Percentiles rank a stretch among this genome's conserved stretches.
These are phyloP conservation scores for Oryza nivara DNA, from an alignment of 176 grass and related monocot species.

Conservation along the genomic window DNA sequence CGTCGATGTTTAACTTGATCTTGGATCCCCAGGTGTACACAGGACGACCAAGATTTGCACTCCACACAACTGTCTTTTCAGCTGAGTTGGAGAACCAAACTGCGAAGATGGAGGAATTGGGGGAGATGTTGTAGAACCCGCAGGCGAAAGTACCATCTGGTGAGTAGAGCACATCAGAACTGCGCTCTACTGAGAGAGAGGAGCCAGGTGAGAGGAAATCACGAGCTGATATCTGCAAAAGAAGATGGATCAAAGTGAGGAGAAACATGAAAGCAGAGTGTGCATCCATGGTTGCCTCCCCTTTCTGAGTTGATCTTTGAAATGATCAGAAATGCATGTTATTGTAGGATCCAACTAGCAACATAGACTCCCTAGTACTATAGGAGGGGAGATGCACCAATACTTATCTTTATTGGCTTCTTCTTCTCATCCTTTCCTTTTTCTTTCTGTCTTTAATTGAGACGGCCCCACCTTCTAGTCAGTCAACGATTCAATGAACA, in stretches of 20 bases:
- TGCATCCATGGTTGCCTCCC: background rate
- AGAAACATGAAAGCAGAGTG: background rate
- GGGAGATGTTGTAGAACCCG: conserved; percentile 8
- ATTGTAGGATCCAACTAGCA: background rate
- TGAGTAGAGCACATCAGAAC: conserved; percentile 16
- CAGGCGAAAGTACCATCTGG: conserved; percentile 23
- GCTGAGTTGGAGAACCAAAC: conserved; percentile 32
- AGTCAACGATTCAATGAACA: background rate
- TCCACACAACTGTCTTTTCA: background rate
- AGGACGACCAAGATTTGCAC: conserved; percentile 19
- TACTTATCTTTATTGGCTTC: background rate
- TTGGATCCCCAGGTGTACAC: conserved; percentile 28
- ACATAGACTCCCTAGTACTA: background rate
- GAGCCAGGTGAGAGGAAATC: conserved; percentile 41
- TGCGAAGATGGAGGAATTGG: conserved; percentile 11
- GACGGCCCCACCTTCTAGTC: background rate
- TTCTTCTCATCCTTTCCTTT: background rate
- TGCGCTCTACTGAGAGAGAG: background rate
- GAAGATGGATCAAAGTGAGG: conserved; percentile 3
- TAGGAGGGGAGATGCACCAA: background rate
- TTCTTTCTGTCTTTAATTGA: background rate
- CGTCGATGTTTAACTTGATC: conserved; percentile 13
- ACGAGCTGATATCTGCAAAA: background rate
- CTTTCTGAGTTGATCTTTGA: background rate
- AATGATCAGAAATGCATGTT: background rate